These are phyloP conservation scores for Leccinum longicurvipes DNA, from an alignment of 768 basidiomycete species.

Conservation along the genomic window DNA sequence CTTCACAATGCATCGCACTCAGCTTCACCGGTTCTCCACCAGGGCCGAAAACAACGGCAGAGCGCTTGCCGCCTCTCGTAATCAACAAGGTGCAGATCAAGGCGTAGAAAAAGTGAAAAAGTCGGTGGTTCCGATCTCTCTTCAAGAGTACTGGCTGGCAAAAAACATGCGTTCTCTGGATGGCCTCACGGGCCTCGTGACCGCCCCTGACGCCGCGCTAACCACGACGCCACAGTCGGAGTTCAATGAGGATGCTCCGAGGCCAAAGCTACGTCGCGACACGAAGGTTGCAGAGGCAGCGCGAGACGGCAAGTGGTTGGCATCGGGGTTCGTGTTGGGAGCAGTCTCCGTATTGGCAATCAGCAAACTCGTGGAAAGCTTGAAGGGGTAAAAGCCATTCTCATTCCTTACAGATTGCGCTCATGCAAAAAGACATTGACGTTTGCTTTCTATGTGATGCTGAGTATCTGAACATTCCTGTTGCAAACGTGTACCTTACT, in stretches of 20 bases:
- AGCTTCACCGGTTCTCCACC: slow-evolving; percentile 39
- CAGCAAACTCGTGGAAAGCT: background rate
- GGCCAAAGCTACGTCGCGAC: slow-evolving; percentile 13
- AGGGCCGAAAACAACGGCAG: slow-evolving; percentile 44
- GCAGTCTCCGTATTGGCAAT: background rate
- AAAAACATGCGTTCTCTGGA: slow-evolving; percentile 55
- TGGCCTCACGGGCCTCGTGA: slow-evolving; percentile 50
- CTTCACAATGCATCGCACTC: slow-evolving; percentile 55
- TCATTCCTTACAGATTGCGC: too few relatives aligned
- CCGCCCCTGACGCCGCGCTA: slow-evolving; percentile 20
- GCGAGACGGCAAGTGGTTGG: slow-evolving; percentile 11
- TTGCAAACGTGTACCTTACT: too few relatives aligned
- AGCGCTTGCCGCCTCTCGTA: slow-evolving; percentile 6
- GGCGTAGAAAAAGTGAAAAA: background rate
- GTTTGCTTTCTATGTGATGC: too few relatives aligned
- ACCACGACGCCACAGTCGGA: slow-evolving; percentile 3
- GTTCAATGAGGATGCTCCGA: slow-evolving; percentile 16
- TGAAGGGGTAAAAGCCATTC: background rate
- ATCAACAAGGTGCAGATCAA: background rate
- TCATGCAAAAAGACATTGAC: too few relatives aligned
- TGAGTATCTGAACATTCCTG: too few relatives aligned
- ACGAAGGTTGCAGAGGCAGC: background rate
- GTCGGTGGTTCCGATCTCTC: slow-evolving; percentile 31
- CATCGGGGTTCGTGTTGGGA: slow-evolving; percentile 20
- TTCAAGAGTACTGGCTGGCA: slow-evolving; percentile 51